Conservation (phyloP, 352 stramenopile genomes). For the Phytopythium mirpurense region DNA sequence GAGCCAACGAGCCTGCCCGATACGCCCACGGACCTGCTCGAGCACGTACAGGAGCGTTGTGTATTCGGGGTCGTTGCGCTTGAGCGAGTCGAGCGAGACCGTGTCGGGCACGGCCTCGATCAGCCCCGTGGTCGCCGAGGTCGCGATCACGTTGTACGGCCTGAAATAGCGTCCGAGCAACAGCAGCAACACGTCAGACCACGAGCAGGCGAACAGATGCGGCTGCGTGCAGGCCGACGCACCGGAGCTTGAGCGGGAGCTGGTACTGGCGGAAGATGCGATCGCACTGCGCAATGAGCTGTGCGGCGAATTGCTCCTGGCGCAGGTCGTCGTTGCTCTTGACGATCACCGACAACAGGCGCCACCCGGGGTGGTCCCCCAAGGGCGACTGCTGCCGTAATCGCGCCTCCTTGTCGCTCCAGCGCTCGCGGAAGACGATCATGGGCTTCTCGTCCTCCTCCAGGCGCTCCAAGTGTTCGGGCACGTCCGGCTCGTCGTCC, state of each 20-base stretch:
- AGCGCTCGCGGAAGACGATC: slow-evolving; percentile 80
- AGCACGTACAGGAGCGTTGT: slow-evolving; percentile 87
- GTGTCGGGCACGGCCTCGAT: slow-evolving; percentile 96
- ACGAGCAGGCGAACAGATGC: neutral
- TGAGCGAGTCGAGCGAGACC: slow-evolving; percentile 96
- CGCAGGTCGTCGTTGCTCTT: slow-evolving; percentile 98
- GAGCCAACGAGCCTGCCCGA: neutral
- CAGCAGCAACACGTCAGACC: slow-evolving; percentile 11
- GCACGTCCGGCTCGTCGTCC: slow-evolving; percentile 10
- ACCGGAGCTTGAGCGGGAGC: slow-evolving; percentile 90
- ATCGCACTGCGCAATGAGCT: slow-evolving; percentile 95
- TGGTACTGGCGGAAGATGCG: slow-evolving; percentile 94
- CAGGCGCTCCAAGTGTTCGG: slow-evolving; percentile 40
- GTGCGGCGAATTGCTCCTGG: slow-evolving; percentile 97
- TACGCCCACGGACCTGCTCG: neutral
- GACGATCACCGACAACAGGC: slow-evolving; percentile 91
- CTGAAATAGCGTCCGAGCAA: slow-evolving; percentile 44
- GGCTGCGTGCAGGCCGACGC: neutral
- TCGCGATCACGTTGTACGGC: slow-evolving; percentile 97
- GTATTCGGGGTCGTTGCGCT: slow-evolving; percentile 83
- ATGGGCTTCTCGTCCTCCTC: slow-evolving; percentile 59
- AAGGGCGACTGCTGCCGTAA: slow-evolving; percentile 54
- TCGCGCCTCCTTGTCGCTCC: slow-evolving; percentile 69
- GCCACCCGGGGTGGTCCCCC: slow-evolving; percentile 51
- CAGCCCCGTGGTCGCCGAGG: slow-evolving; percentile 89